Evolutionary conservation across 2,329 filamentous ascomycete genomes (phyloP).

Genomic region (Alternaria novae-zelandiae): DNA sequence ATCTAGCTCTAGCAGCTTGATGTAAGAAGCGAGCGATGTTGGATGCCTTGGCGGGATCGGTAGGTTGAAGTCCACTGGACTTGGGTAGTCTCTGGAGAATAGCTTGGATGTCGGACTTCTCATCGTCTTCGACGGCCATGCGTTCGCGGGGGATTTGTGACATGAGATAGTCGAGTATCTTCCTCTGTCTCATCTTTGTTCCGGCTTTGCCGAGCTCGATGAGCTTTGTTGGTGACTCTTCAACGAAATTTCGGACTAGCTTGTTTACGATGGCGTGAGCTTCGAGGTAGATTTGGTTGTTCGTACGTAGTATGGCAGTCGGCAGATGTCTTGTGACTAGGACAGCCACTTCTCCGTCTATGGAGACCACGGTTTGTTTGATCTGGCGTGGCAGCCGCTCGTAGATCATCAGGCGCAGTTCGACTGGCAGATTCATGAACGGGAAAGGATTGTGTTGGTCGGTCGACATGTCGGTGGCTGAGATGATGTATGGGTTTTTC

Average conservation of each 20-base stretch:
- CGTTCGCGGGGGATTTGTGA: neutral
- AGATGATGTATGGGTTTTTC: fast-evolving
- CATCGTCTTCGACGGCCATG: neutral
- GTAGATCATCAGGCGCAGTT: neutral
- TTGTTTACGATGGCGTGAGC: neutral
- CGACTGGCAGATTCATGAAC: neutral
- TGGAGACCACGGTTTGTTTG: neutral
- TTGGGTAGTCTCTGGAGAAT: neutral
- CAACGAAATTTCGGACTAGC: neutral
- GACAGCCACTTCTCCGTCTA: neutral
- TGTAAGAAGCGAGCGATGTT: neutral
- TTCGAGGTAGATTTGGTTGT: neutral
- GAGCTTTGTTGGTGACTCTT: neutral
- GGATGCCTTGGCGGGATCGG: neutral
- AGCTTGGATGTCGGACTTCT: neutral
- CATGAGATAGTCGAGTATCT: neutral
- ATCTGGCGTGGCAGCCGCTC: neutral
- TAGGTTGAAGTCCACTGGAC: neutral
- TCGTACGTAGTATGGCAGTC: neutral
- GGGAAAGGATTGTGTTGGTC: neutral
- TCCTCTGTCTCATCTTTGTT: neutral
- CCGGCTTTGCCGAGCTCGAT: neutral
- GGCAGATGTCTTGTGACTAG: neutral
- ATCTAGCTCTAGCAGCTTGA: neutral
- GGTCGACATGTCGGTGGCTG: neutral